Evolutionary conservation across 768 basidiomycete species (phyloP), one percentile per base, ranked within the genome.

Genomic region (Russula vinacea): DNA sequence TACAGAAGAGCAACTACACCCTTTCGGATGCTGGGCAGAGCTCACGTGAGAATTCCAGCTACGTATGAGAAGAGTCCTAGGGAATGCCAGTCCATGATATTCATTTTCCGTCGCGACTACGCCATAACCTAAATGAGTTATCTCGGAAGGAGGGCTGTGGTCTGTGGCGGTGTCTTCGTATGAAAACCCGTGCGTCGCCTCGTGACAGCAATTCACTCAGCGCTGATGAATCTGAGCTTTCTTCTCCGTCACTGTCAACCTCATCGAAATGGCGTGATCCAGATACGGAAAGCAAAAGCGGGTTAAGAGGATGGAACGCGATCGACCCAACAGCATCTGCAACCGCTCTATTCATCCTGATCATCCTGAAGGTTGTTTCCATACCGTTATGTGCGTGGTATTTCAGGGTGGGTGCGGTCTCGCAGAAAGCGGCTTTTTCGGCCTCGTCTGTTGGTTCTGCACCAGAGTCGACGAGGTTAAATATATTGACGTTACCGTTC

Each of bases 271-370:
- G 84, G n/a, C 92, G 76, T 7, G 93, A 92, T 2, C 93, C 93
- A 0, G 91, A 88, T 1, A 81, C 80, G 0, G 90, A 87, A 22
- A 90, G 71, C 3, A 93, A 68, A 3, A 77, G 56, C 0, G 91
- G 76, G 11, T 77, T 76, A 32, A 81, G 73, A 0, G 92, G 91
- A 67, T 94, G 88, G 69, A 94, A 90, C 0, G 82, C 74, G 1
- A 89, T 84, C 1, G 87, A 85, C 1, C 90, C 87, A 9, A 94
- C 74, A 3, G 88, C 81, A 72, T 94, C 92, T 94, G 56, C 16
- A 50, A 5, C 32, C 17, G 40, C 24, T 49, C 29, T 13, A 26
- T 26, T 24, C 17, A 45, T 19, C 26, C 5, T 49, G 10, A n/a
- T 40, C 24, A 55, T 40, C 33, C 3, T 11, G n/a, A 55, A 42